Conservation (phyloP, 495 filamentous ascomycete genomes). For the Mytilinidion resinicola region DNA sequence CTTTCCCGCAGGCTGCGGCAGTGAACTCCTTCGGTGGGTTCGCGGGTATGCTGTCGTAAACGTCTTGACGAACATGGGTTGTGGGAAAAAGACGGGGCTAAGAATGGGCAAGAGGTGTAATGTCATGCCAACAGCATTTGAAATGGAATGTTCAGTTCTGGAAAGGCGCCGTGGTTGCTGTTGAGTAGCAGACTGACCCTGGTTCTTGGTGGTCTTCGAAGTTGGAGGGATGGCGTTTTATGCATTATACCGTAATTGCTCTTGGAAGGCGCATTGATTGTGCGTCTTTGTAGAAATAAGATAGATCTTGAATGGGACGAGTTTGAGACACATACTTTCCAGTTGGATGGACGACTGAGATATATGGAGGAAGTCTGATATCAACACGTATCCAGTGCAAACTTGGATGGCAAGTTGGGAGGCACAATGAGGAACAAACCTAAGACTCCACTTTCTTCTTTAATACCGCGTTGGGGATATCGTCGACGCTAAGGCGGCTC, state of each 20-base stretch:
- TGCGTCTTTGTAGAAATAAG: neutral
- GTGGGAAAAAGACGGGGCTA: neutral
- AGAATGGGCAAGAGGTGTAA: conserved; percentile 21
- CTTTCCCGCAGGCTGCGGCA: conserved; percentile 24
- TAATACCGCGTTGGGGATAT: no score
- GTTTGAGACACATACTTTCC: neutral
- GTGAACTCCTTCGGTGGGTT: conserved; percentile 28
- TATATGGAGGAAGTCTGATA: no score
- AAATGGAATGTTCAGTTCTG: neutral
- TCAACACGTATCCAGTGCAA: no score
- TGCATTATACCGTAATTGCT: conserved; percentile 5
- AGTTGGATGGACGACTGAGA: no score
- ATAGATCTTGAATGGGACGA: neutral
- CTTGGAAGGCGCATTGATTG: neutral
- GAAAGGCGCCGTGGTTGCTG: conserved; percentile 1
- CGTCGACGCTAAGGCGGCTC: no score
- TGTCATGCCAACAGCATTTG: conserved; percentile 11
- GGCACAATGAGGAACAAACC: no score
- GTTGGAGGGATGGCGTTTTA: neutral
- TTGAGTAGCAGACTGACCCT: conserved; percentile 4
- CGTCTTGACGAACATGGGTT: neutral
- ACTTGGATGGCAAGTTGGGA: no score
- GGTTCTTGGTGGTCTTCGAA: neutral
- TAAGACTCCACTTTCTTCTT: no score
- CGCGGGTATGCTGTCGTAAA: conserved; percentile 13